Evolutionary conservation across 192 early-diverging fungal species (phyloP).

Genomic region (Mortierella alpina): DNA sequence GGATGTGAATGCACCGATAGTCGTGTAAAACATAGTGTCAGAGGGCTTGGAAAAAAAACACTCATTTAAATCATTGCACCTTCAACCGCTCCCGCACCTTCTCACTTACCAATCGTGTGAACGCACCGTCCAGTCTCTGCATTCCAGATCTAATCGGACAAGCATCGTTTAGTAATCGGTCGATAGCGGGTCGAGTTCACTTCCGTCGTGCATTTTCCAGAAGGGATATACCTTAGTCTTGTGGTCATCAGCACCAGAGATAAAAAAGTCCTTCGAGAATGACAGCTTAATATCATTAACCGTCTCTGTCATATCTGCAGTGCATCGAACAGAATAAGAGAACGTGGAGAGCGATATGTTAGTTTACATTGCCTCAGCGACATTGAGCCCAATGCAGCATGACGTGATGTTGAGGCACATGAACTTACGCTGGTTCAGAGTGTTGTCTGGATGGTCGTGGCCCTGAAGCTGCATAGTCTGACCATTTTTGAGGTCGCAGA

Average conservation of each 20-base stretch:
- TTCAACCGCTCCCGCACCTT: background rate
- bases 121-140: conserved; percentile 17
- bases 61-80: background rate
- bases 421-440: background rate
- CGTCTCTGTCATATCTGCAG: conserved; percentile 12
- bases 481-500: conserved; percentile 20
- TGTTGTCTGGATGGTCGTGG: background rate
- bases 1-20: background rate
- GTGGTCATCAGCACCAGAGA: conserved; percentile 31
- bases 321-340: background rate
- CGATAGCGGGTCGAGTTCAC: background rate
- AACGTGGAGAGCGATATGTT: background rate
- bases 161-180: background rate
- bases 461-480: conserved; percentile 14
- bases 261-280: conserved; percentile 26
- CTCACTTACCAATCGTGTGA: conserved; percentile 5
- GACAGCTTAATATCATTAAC: conserved; percentile 47
- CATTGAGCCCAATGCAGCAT: background rate
- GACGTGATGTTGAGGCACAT: too few relatives aligned
- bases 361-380: background rate
- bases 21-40: conserved; percentile 6
- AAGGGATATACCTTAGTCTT: conserved; percentile 26
- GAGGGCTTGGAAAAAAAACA: background rate
- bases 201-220: background rate
- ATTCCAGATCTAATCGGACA: conserved; percentile 28